A percentile compares a stretch with the other conserved stretches of the same genome.
Evolutionary conservation across 2,329 filamentous ascomycete genomes (phyloP).

Genomic region (Clathrospora elynae): DNA sequence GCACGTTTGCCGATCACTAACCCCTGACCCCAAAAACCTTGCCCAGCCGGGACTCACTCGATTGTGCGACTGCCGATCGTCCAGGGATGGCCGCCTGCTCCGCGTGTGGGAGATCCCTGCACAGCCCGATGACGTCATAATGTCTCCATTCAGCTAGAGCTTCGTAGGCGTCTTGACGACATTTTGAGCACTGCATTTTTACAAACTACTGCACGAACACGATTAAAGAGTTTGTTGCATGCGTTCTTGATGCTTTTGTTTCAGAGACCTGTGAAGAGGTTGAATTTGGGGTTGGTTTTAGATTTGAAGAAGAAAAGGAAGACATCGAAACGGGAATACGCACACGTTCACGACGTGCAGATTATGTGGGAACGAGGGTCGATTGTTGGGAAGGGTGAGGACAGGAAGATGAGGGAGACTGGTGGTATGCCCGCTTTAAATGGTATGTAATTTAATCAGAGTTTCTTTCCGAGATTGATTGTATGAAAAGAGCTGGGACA

Average conservation of each 20-base stretch:
- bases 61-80: slow-evolving; percentile 11
- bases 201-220: neutral
- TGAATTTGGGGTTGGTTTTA: no score
- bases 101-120: slow-evolving; percentile 16
- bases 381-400: neutral
- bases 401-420: slow-evolving; percentile 5
- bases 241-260: no score
- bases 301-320: no score
- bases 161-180: slow-evolving; percentile 12
- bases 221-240: no score
- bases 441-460: slow-evolving; percentile 15
- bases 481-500: neutral
- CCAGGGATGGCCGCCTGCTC: slow-evolving; percentile 7
- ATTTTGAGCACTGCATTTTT: slow-evolving; percentile 15
- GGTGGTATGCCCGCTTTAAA: slow-evolving; percentile 18
- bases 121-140: slow-evolving; percentile 19
- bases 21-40: no score
- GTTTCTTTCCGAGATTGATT: no score
- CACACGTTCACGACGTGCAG: slow-evolving; percentile 39
- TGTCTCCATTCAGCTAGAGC: slow-evolving; percentile 16
- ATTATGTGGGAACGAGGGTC: slow-evolving; percentile 11
- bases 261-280: no score
- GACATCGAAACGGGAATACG: slow-evolving; percentile 25
- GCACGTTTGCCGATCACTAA: slow-evolving; percentile 13
- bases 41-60: no score